Conservation (phyloP, 352 stramenopile genomes). For the Pythium dissimile region DNA sequence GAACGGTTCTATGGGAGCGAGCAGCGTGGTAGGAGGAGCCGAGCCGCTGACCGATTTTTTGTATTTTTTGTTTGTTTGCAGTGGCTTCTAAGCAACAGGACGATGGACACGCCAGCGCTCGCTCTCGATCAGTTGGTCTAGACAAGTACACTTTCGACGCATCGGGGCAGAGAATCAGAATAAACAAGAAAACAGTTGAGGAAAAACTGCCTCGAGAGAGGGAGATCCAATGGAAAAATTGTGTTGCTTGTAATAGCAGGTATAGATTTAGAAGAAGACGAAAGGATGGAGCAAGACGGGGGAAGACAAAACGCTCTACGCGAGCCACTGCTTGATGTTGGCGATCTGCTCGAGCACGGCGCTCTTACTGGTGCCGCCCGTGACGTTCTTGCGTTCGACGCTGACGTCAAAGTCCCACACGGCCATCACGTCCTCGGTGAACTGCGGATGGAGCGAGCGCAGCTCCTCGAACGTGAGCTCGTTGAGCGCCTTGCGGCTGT, state of each 20-base stretch:
- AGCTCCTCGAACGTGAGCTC: constrained; percentile 91
- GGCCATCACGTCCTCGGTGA: constrained; percentile 85
- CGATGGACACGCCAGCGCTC: background rate
- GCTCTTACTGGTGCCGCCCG: constrained; percentile 77
- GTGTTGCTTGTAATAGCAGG: background rate
- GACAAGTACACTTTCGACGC: background rate
- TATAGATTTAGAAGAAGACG: background rate
- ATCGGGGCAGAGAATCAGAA: too few relatives aligned
- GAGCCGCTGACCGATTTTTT: background rate
- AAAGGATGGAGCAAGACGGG: background rate
- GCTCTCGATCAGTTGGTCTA: background rate
- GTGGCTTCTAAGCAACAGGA: constrained; percentile 15
- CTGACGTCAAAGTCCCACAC: constrained; percentile 91
- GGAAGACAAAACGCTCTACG: background rate
- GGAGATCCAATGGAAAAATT: background rate
- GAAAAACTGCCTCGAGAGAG: too few relatives aligned
- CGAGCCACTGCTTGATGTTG: constrained; percentile 71
- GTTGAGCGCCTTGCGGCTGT: constrained; percentile 81
- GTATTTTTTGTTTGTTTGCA: constrained; percentile 7
- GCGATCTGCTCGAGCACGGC: constrained; percentile 78
- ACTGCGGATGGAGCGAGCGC: constrained; percentile 81
- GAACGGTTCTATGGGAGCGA: too few relatives aligned
- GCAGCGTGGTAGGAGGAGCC: too few relatives aligned
- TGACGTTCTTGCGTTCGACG: constrained; percentile 90
- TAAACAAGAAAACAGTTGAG: too few relatives aligned